Conservation (phyloP, 768 basidiomycete genomes). For the Collybia nuda region DNA sequence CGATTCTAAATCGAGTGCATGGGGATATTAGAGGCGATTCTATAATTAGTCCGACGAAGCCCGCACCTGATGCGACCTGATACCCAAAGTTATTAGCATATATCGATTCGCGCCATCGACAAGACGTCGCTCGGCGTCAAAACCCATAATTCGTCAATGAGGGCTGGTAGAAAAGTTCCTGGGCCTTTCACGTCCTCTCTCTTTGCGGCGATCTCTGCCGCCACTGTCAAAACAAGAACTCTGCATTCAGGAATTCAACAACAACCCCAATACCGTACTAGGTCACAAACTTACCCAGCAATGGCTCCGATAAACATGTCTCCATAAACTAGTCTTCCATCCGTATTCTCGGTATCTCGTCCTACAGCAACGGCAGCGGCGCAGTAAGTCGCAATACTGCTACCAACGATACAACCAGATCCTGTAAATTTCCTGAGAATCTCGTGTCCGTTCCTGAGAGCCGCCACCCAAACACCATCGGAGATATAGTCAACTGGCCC, state of each 20-base stretch:
- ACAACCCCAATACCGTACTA: conserved; percentile 3
- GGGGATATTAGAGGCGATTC: too few species aligned
- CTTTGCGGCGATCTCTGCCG: conserved; percentile 57
- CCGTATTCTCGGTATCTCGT: conserved; percentile 25
- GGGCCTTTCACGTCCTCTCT: conserved; percentile 54
- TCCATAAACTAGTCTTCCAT: conserved; percentile 59
- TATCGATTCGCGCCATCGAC: conserved; percentile 17
- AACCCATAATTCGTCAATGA: conserved; percentile 58
- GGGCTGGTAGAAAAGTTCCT: conserved; percentile 61
- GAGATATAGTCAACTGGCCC: conserved; percentile 83
- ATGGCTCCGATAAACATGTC: conserved; percentile 78
- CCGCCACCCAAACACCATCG: conserved; percentile 71
- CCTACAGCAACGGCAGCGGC: conserved; percentile 55
- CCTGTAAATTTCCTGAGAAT: conserved; percentile 84
- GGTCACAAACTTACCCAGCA: conserved; percentile 57
- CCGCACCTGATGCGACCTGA: too few species aligned
- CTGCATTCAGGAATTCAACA: conserved; percentile 25
- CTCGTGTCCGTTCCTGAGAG: conserved; percentile 70
- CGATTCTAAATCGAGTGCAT: too few species aligned
- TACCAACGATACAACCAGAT: conserved; percentile 84
- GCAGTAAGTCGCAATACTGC: conserved; percentile 77
- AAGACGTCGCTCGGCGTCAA: conserved; percentile 32
- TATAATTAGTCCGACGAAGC: too few species aligned
- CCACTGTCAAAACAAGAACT: conserved; percentile 58
- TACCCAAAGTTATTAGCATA: too few species aligned